Evolutionary conservation across 495 filamentous ascomycete genomes (phyloP).

Genomic region (Neurospora sublineolata): DNA sequence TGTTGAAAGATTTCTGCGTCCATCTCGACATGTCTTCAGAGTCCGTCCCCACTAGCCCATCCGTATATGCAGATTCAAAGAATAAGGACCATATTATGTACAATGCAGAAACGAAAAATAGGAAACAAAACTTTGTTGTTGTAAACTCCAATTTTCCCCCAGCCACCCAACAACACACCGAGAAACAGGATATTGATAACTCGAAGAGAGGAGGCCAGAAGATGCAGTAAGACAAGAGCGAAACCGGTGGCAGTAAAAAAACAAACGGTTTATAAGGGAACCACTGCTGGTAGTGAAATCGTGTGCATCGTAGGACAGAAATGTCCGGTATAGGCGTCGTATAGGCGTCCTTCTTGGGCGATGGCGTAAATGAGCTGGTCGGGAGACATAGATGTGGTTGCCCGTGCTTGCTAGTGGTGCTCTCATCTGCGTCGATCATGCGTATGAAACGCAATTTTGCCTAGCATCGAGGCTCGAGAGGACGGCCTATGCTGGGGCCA

Average conservation of each 20-base stretch:
- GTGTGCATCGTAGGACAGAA: neutral
- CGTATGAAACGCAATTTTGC: neutral
- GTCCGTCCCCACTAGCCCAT: neutral
- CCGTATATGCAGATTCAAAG: slow-evolving; percentile 4
- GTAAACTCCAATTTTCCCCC: slow-evolving; percentile 1
- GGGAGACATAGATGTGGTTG: neutral
- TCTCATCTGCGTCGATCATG: neutral
- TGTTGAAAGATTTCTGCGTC: neutral
- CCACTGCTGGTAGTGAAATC: neutral
- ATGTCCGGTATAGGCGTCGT: neutral
- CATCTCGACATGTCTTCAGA: neutral
- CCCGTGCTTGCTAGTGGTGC: neutral
- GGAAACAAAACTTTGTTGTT: neutral
- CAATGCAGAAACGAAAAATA: neutral
- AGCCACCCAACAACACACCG: slow-evolving; percentile 2
- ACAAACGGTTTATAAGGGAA: neutral
- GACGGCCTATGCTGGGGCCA: neutral
- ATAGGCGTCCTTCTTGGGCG: neutral
- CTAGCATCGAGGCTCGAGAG: neutral
- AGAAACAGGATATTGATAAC: neutral
- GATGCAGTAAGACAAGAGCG: neutral
- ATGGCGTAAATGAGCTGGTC: neutral
- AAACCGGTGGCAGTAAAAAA: neutral
- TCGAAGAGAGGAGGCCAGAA: neutral
- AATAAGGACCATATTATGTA: slow-evolving; percentile 4